These are phyloP conservation scores for Aspergillus panamensis DNA, from an alignment of 495 filamentous ascomycete genomes.

Conservation along the genomic window DNA sequence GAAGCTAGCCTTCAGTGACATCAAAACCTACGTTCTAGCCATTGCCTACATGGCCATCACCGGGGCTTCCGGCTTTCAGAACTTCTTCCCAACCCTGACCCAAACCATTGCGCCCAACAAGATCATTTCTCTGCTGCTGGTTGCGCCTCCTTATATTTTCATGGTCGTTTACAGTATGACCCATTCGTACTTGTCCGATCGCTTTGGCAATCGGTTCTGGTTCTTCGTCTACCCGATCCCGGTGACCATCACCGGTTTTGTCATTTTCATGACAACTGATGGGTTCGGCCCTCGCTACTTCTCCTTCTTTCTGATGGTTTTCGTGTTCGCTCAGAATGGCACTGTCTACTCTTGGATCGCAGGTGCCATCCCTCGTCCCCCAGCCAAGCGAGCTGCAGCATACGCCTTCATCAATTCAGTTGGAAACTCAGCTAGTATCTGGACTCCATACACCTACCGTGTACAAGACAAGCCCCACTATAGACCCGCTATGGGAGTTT, in stretches of 20 bases:
- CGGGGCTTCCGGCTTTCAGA: conserved; percentile 51
- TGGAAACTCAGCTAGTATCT: conserved; percentile 52
- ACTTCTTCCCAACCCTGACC: conserved; percentile 53
- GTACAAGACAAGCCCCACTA: conserved; percentile 38
- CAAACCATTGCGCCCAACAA: conserved; percentile 39
- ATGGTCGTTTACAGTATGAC: conserved; percentile 48
- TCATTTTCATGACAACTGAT: conserved; percentile 49
- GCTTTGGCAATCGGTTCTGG: conserved; percentile 45
- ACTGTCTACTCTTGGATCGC: conserved; percentile 55
- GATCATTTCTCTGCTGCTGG: conserved; percentile 46
- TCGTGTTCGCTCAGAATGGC: conserved; percentile 51
- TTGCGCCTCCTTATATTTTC: conserved; percentile 54
- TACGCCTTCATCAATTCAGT: conserved; percentile 55
- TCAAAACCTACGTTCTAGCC: conserved; percentile 49
- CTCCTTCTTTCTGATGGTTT: conserved; percentile 52
- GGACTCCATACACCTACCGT: conserved; percentile 53
- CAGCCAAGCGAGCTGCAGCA: conserved; percentile 52
- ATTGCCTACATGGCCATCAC: conserved; percentile 51
- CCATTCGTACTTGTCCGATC: conserved; percentile 47
- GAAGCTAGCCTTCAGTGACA: conserved; percentile 50
- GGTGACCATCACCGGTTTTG: conserved; percentile 47
- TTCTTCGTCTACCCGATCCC: conserved; percentile 51
- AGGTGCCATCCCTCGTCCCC: conserved; percentile 49
- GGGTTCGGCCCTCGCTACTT: conserved; percentile 51
- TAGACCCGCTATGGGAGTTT: conserved; percentile 43